Evolutionary conservation across 2,329 filamentous ascomycete genomes (phyloP), one percentile per base, ranked within the genome.

Genomic region (Colletotrichum falcatum): DNA sequence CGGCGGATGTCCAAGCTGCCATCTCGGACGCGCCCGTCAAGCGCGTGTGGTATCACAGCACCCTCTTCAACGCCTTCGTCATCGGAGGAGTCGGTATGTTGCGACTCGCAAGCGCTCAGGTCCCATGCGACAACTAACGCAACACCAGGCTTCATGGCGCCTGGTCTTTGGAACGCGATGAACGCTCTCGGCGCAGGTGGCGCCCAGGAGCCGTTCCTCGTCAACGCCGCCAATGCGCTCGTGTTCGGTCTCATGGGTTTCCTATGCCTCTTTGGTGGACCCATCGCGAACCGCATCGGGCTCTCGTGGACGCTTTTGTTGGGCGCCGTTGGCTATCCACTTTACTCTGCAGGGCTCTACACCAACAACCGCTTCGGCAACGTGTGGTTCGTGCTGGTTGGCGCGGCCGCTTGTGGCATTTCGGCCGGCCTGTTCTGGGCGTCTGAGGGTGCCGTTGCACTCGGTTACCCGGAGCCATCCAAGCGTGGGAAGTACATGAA

Each of bases 151-250:
- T 88, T 87, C 73, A 78, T 86, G 44, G 83, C 83, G 0, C 84
- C 84, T 0, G 84, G 84, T 0, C 76, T 89, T 3, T 88, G 87
- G 86, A 88, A 87, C 74, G 86, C 86, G 1, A 87, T 88, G 83
- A 87, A 85, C 71, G 79, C 81, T 1, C 77, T 87, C 6, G 86
- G 86, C 20, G 86, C 86, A 1, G 86, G 86, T 48, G 86, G 86
- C 33, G 83, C 83, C 1, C 83, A 87, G 67, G 80, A 83, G 56
- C 85, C 85, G 0, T 88, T 82, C 61, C 80, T 88, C 2, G 83
- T 86, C 59, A 86, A 86, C 65, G 84, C 84, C 0, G 85, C 83
- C n/a, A 87, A 87, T 69, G 82, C 85, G 0, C 77, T 87, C 3
- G 82, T 85, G 3, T 87, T 86, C 58, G 83, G 79, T 0, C 74